Percentiles rank a stretch among this genome's conserved stretches.
phyloP scores from a whole-genome alignment of 208 protist genomes.

The Herpetomonas samuelpessoai region DNA sequence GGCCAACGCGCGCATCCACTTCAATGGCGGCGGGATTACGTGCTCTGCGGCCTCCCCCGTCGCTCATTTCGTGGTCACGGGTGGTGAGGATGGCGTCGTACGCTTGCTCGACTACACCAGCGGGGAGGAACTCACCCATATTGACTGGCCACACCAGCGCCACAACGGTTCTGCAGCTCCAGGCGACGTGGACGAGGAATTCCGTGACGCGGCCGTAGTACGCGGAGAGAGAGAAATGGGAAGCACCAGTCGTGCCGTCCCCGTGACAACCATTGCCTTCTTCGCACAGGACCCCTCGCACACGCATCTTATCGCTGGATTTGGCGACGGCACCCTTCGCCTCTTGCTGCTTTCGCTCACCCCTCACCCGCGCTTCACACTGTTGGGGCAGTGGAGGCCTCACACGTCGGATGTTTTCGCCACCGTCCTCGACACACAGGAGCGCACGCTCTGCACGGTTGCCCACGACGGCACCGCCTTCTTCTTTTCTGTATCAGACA shows the following conservation, averaged over 20 bases:
- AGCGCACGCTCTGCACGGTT: constrained; percentile 77
- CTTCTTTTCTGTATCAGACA: constrained; percentile 80
- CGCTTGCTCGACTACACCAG: constrained; percentile 89
- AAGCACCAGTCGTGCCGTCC: neutral
- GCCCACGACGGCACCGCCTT: constrained; percentile 87
- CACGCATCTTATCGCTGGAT: constrained; percentile 68
- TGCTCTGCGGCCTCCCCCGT: constrained; percentile 72
- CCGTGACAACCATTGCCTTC: constrained; percentile 23
- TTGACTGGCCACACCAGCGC: neutral
- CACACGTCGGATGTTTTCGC: constrained; percentile 56
- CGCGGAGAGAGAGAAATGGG: too few species aligned
- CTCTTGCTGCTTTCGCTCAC: constrained; percentile 38
- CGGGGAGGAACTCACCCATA: constrained; percentile 44
- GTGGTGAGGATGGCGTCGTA: constrained; percentile 91
- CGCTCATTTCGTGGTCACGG: constrained; percentile 79
- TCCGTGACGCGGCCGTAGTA: too few species aligned
- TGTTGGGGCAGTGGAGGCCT: constrained; percentile 60
- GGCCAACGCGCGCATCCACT: constrained; percentile 27
- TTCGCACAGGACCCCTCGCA: constrained; percentile 30
- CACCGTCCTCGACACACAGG: constrained; percentile 57
- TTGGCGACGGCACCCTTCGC: constrained; percentile 84
- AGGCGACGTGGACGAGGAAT: neutral
- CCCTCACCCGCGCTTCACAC: constrained; percentile 29
- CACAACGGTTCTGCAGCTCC: neutral
- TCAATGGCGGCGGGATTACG: constrained; percentile 92